These are phyloP conservation scores for Rhynchosporium graminicola DNA, from an alignment of 2,329 filamentous ascomycete genomes.

Conservation along the genomic window DNA sequence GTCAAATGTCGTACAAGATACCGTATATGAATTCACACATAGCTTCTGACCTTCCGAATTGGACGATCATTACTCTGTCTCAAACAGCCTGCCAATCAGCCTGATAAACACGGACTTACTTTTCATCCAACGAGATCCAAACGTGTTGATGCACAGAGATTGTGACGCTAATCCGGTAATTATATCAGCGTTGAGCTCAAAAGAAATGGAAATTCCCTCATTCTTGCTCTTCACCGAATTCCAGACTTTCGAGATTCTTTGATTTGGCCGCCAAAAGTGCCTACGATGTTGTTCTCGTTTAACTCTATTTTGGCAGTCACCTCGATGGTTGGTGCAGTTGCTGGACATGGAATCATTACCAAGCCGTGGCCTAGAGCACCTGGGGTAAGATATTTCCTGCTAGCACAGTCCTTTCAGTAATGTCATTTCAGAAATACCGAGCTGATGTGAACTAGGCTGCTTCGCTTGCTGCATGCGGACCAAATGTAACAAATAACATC, in stretches of 20 bases:
- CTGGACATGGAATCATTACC: neutral
- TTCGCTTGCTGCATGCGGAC: constrained; percentile 48
- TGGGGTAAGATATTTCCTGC: neutral
- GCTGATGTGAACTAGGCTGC: constrained; percentile 44
- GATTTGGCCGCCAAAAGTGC: neutral
- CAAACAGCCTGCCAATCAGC: constrained; percentile 17
- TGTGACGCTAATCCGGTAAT: neutral
- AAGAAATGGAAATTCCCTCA: constrained; percentile 8
- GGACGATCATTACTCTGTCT: neutral
- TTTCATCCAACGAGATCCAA: neutral
- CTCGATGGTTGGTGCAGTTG: neutral
- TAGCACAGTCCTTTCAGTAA: constrained; percentile 46
- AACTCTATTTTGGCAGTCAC: neutral
- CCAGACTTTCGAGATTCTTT: too few species aligned
- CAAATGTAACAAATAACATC: constrained; percentile 42
- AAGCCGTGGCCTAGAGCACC: constrained; percentile 6
- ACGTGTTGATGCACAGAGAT: constrained; percentile 4
- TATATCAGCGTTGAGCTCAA: neutral
- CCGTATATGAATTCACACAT: neutral
- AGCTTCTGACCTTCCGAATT: neutral
- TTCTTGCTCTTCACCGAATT: neutral
- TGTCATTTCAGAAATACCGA: constrained; percentile 36
- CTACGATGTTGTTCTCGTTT: neutral
- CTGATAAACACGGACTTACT: constrained; percentile 10
- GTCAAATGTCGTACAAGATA: neutral